Conservation (phyloP, 768 basidiomycete species). For the Lactarius vividus region DNA sequence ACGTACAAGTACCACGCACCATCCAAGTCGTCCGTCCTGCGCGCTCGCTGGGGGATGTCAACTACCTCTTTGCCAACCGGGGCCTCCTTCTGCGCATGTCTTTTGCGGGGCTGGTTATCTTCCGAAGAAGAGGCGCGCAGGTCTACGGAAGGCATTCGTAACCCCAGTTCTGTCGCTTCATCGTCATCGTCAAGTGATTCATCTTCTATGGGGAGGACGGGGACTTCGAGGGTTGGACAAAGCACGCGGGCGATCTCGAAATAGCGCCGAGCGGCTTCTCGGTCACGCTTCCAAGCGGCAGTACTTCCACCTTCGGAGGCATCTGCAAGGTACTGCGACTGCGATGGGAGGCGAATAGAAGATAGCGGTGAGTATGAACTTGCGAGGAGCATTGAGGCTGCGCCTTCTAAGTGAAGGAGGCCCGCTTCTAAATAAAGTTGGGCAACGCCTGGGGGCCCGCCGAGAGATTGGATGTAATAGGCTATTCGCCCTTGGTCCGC, state of each 20-base stretch:
- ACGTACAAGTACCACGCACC: slow-evolving; percentile 78
- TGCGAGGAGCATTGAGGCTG: slow-evolving; percentile 66
- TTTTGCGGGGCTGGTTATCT: slow-evolving; percentile 29
- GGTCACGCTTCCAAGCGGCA: slow-evolving; percentile 73
- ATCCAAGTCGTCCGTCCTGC: slow-evolving; percentile 58
- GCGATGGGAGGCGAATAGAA: slow-evolving; percentile 64
- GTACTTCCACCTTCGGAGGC: slow-evolving; percentile 45
- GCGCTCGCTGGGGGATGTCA: slow-evolving; percentile 36
- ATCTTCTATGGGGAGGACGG: slow-evolving; percentile 53
- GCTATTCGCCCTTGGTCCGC: slow-evolving; percentile 48
- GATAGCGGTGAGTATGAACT: slow-evolving; percentile 76
- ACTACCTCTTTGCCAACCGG: slow-evolving; percentile 13
- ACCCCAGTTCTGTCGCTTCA: slow-evolving; percentile 37
- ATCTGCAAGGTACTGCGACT: slow-evolving; percentile 16
- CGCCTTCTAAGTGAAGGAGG: slow-evolving; percentile 76
- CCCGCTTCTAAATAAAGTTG: slow-evolving; percentile 78
- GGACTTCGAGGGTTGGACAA: slow-evolving; percentile 65
- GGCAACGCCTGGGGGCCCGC: slow-evolving; percentile 63
- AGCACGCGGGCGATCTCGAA: slow-evolving; percentile 68
- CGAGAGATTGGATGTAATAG: slow-evolving; percentile 66
- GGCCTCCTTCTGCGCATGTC: slow-evolving; percentile 25
- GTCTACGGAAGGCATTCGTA: slow-evolving; percentile 73
- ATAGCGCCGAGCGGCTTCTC: slow-evolving; percentile 64
- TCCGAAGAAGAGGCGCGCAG: slow-evolving; percentile 27
- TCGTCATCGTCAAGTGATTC: slow-evolving; percentile 32